A percentile compares a stretch with the other conserved stretches of the same genome.
phyloP scores from a whole-genome alignment of 192 early-diverging fungal genomes.

The Neocallimastix lanati region DNA sequence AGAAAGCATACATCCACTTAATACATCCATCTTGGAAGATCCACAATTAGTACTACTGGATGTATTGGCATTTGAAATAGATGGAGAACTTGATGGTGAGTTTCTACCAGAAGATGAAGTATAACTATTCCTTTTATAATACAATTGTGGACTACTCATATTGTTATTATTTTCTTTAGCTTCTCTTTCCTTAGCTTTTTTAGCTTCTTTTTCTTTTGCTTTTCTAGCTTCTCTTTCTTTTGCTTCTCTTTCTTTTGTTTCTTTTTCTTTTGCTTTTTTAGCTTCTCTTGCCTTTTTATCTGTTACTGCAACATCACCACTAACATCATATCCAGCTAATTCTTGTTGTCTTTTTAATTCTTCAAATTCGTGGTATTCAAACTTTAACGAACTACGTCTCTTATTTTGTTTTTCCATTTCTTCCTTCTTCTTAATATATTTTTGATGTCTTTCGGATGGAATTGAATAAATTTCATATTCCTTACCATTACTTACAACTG shows the following conservation, averaged over 20 bases:
- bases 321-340: neutral
- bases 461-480: neutral
- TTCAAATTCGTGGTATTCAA: neutral
- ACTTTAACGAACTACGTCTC: neutral
- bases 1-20: neutral
- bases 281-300: neutral
- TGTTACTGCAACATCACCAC: neutral
- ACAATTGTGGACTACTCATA: no score
- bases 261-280: neutral
- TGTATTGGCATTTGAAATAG: no score
- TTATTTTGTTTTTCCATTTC: neutral
- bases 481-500: neutral
- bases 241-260: neutral
- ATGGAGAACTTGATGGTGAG: no score
- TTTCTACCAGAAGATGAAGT: no score
- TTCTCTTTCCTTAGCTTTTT: no score
- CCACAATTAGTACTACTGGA: no score
- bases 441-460: neutral
- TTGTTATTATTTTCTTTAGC: no score
- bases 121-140: no score
- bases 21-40: neutral
- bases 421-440: neutral
- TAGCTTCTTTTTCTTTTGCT: no score
- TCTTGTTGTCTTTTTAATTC: neutral
- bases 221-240: no score